A percentile compares a stretch with the other conserved stretches of the same genome.
Conservation (phyloP, 1,284 basidiomycete genomes). For the Lignosus rhinocerotis region DNA sequence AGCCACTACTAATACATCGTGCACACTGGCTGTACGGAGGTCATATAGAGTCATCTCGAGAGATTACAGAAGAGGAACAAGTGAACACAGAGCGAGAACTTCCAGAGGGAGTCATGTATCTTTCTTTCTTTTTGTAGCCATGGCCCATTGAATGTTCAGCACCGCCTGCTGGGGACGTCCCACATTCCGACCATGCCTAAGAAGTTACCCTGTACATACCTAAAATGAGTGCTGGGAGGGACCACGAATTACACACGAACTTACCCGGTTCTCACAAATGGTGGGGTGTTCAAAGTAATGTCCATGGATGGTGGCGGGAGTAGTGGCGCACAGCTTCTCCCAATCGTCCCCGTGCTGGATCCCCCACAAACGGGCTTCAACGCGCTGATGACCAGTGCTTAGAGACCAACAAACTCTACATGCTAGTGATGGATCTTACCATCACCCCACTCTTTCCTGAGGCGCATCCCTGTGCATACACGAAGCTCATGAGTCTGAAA, state of each 20-base stretch:
- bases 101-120: too few relatives aligned
- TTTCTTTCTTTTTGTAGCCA: too few relatives aligned
- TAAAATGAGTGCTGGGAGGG: background rate
- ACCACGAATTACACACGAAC: background rate
- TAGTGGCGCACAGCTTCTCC: conserved; percentile 18
- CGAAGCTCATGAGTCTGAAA: background rate
- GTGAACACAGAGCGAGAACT: too few relatives aligned
- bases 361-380: conserved; percentile 9
- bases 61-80: too few relatives aligned
- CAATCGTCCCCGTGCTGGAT: conserved; percentile 9
- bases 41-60: too few relatives aligned
- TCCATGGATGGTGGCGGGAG: conserved; percentile 15
- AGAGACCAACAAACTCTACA: too few relatives aligned
- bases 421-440: background rate
- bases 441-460: background rate
- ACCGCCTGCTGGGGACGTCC: background rate
- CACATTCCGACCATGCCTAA: conserved; percentile 22
- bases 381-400: conserved; percentile 1
- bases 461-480: conserved; percentile 4
- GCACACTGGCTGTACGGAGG: too few relatives aligned
- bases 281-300: conserved; percentile 8
- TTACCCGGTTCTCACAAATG: conserved; percentile 14
- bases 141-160: background rate
- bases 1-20: too few relatives aligned
- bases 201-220: conserved; percentile 3